A percentile compares a stretch with the other conserved stretches of the same genome.
Conservation (phyloP, 495 filamentous ascomycete genomes). For the Penicillium subrubescens region DNA sequence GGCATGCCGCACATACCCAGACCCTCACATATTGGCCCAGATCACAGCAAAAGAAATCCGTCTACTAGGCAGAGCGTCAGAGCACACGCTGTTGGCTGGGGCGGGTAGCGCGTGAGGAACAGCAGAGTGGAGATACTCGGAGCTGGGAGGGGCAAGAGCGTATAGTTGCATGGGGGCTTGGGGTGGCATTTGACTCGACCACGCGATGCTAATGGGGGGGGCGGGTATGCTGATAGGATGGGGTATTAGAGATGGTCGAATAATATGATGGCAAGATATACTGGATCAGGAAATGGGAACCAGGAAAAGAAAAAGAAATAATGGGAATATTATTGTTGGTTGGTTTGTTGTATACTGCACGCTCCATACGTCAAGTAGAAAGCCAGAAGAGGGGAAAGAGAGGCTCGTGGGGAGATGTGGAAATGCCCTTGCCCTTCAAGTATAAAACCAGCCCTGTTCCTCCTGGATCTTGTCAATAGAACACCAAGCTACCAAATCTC, state of each 20-base stretch:
- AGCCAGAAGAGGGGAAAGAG: conserved; percentile 1
- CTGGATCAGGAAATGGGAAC: not conserved
- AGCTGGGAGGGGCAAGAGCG: conserved; percentile 13
- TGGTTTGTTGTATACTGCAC: not conserved
- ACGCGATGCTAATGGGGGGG: conserved; percentile 24
- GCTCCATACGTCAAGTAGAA: not conserved
- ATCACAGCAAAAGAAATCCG: not conserved
- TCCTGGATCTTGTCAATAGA: not conserved
- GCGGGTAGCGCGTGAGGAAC: conserved; percentile 32
- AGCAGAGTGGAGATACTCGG: conserved; percentile 6
- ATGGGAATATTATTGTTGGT: not conserved
- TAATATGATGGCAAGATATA: not conserved
- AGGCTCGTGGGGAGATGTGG: not conserved
- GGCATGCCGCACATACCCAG: not conserved
- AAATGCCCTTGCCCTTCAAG: not conserved
- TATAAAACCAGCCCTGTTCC: conserved; percentile 21
- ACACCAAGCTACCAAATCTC: not conserved
- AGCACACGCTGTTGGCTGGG: conserved; percentile 8
- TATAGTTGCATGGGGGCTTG: conserved; percentile 4
- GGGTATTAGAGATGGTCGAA: not conserved
- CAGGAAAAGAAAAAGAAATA: not conserved
- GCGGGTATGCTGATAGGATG: conserved; percentile 8
- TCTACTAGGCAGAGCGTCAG: conserved; percentile 24
- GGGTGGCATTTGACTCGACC: conserved; percentile 29
- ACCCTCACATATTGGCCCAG: not conserved